Evolutionary conservation across 1,139 yeast genomes (phyloP).

Genomic region (Diutina ranongensis): DNA sequence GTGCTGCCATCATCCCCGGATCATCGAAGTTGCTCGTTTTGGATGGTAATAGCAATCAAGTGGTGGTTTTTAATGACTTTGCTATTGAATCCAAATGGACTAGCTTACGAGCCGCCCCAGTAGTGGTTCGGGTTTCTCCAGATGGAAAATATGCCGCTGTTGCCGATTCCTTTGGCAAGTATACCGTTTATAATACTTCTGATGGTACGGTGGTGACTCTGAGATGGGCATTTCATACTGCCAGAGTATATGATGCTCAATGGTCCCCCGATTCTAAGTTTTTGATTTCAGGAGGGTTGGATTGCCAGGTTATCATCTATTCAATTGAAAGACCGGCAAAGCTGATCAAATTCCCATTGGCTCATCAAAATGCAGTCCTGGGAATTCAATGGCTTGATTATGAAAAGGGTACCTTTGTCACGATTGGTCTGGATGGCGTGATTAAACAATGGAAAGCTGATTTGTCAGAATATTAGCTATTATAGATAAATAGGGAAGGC

Average conservation of each 20-base stretch:
- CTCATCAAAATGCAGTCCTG: slow-evolving; percentile 83
- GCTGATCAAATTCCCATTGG: slow-evolving; percentile 61
- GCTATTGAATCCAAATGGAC: slow-evolving; percentile 10
- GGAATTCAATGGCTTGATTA: slow-evolving; percentile 55
- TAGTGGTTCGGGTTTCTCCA: slow-evolving; percentile 60
- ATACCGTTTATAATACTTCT: slow-evolving; percentile 48
- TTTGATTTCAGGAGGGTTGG: slow-evolving; percentile 72
- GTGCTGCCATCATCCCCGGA: slow-evolving; percentile 22
- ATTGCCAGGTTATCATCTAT: slow-evolving; percentile 69
- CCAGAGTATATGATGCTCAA: slow-evolving; percentile 61
- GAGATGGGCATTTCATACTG: slow-evolving; percentile 93
- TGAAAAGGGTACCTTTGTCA: slow-evolving; percentile 33
- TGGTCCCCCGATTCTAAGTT: slow-evolving; percentile 72
- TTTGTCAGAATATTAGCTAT: neutral
- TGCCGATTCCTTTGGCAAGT: slow-evolving; percentile 83
- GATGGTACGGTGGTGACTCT: slow-evolving; percentile 59
- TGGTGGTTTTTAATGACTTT: slow-evolving; percentile 18
- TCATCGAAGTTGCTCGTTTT: slow-evolving; percentile 32
- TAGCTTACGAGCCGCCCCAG: slow-evolving; percentile 50
- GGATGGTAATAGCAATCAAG: slow-evolving; percentile 29
- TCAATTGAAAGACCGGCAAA: slow-evolving; percentile 70
- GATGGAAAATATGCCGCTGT: slow-evolving; percentile 61
- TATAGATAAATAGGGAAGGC: too few species aligned
- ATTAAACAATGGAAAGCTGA: slow-evolving; percentile 60
- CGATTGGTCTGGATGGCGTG: slow-evolving; percentile 76